phyloP scores from a whole-genome alignment of 495 filamentous ascomycete species.

The Daldinia concentrica region DNA sequence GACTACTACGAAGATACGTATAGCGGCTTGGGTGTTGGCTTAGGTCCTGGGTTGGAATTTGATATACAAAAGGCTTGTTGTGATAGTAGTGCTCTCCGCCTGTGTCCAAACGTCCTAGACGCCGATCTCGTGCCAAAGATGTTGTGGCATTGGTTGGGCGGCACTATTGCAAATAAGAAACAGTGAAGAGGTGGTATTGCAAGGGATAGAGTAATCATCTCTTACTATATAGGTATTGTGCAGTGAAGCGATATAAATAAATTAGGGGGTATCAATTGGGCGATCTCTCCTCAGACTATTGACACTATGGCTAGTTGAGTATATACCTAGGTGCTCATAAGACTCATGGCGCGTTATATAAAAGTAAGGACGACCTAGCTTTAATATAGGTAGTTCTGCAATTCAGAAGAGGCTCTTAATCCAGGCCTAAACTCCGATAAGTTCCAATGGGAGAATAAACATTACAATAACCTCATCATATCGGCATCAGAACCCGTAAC shows the following conservation, averaged over 20 bases:
- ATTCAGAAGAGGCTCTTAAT: slow-evolving; percentile 20
- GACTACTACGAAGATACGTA: slow-evolving; percentile 59
- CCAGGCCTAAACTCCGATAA: slow-evolving; percentile 31
- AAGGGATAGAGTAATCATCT: background rate
- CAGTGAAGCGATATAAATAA: background rate
- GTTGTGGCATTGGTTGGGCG: slow-evolving; percentile 37
- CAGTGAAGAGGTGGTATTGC: background rate
- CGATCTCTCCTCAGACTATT: background rate
- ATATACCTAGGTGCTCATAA: background rate
- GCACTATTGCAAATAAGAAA: background rate
- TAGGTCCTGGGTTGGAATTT: slow-evolving; percentile 25
- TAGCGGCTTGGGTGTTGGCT: slow-evolving; percentile 18
- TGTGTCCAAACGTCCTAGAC: slow-evolving; percentile 35
- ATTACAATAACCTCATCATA: slow-evolving; percentile 30
- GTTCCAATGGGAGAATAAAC: slow-evolving; percentile 22
- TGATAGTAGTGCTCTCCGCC: slow-evolving; percentile 35
- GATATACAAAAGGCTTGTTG: slow-evolving; percentile 34
- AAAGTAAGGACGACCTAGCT: slow-evolving; percentile 1
- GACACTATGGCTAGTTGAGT: background rate
- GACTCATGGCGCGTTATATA: slow-evolving; percentile 7
- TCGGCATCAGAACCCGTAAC: slow-evolving; percentile 29
- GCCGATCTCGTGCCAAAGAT: slow-evolving; percentile 39
- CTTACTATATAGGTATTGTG: background rate
- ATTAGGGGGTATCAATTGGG: background rate
- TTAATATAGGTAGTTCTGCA: slow-evolving; percentile 10